Conservation (phyloP, 495 filamentous ascomycete genomes). For the Lophiotrema nucula region DNA sequence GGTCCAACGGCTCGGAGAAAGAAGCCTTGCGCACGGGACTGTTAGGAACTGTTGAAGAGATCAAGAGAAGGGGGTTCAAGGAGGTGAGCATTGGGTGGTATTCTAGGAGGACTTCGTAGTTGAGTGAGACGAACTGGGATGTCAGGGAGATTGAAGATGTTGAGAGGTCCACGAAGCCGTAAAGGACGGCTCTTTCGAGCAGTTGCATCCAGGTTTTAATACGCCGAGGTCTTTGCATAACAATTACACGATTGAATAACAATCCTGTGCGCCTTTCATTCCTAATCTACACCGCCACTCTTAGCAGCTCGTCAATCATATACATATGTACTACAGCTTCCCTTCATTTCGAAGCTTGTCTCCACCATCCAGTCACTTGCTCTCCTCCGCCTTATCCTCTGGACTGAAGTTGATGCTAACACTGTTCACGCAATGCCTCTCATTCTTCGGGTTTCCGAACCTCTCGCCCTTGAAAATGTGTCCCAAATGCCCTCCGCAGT, state of each 20-base stretch:
- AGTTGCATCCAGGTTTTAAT: too few relatives aligned
- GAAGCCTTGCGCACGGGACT: neutral
- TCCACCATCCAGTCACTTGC: neutral
- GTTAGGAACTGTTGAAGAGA: neutral
- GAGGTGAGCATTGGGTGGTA: too few relatives aligned
- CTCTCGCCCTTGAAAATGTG: slow-evolving; percentile 98
- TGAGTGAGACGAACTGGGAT: too few relatives aligned
- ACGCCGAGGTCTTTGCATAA: too few relatives aligned
- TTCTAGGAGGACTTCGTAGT: too few relatives aligned
- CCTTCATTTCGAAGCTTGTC: neutral
- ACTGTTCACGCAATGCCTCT: slow-evolving; percentile 96
- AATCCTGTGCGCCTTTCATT: too few relatives aligned
- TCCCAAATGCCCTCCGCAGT: slow-evolving; percentile 92
- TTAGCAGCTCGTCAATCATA: too few relatives aligned
- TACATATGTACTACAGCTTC: neutral
- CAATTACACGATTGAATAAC: too few relatives aligned
- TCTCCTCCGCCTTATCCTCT: slow-evolving; percentile 19
- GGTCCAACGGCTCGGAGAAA: neutral
- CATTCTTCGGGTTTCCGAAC: slow-evolving; percentile 79
- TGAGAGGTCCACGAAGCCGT: too few relatives aligned
- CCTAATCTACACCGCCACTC: too few relatives aligned
- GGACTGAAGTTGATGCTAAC: slow-evolving; percentile 76
- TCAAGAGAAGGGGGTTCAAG: neutral
- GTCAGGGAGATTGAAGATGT: too few relatives aligned
- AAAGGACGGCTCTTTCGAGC: too few relatives aligned